Percentiles rank a stretch among this genome's conserved stretches.
Evolutionary conservation across 306 rosid genomes (phyloP).

Genomic region (Potentilla sterilis): DNA sequence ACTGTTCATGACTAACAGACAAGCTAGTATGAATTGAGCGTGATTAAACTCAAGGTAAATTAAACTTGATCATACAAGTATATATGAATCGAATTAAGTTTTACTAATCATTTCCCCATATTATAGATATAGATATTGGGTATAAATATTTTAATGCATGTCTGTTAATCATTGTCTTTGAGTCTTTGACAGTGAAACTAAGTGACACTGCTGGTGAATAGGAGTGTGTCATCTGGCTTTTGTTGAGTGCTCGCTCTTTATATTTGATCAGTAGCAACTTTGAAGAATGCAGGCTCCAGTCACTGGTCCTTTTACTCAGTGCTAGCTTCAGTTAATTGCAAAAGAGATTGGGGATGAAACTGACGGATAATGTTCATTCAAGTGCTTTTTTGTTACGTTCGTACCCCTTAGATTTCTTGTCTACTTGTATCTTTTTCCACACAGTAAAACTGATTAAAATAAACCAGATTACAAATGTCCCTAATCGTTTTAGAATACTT

Average conservation of each 20-base stretch:
- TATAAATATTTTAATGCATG: neutral
- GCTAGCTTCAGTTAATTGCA: conserved; percentile 6
- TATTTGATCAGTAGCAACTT: neutral
- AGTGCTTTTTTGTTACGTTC: conserved; percentile 13
- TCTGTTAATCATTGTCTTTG: neutral
- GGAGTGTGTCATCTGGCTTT: neutral
- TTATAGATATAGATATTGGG: neutral
- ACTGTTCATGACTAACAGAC: neutral
- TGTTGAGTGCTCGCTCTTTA: neutral
- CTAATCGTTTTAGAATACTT: too few relatives aligned
- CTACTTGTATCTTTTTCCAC: conserved; percentile 20
- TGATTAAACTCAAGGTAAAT: too few relatives aligned
- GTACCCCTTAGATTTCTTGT: conserved; percentile 38
- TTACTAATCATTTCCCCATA: neutral
- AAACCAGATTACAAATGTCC: too few relatives aligned
- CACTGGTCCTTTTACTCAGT: neutral
- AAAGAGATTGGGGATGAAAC: conserved; percentile 10
- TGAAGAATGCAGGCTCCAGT: neutral
- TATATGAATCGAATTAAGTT: neutral
- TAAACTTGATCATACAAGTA: neutral
- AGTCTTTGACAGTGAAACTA: neutral
- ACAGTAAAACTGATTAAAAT: neutral
- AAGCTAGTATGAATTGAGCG: neutral
- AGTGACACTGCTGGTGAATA: neutral
- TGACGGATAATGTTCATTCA: neutral